A percentile compares a stretch with the other conserved stretches of the same genome.
phyloP scores from a whole-genome alignment of 75 land plant genomes.

The Pinus tabuliformis region DNA sequence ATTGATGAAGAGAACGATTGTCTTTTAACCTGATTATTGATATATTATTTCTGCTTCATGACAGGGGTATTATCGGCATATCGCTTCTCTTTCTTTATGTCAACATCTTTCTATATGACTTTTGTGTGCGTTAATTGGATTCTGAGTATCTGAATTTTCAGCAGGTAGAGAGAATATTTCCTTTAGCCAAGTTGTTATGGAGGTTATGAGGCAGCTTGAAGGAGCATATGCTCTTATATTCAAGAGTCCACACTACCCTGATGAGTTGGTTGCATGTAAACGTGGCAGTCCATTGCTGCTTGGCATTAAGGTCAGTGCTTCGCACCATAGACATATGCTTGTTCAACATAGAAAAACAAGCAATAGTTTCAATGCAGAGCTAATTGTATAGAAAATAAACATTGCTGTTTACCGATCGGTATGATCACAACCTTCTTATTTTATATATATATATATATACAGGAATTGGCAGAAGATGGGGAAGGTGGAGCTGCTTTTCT shows the following conservation, averaged over 20 bases:
- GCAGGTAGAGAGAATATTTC: conserved; percentile 57
- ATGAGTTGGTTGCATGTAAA: conserved; percentile 95
- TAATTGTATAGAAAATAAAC: background rate
- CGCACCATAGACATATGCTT: background rate
- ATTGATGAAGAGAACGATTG: no score
- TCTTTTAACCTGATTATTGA: no score
- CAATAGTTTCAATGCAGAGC: background rate
- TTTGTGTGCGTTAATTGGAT: background rate
- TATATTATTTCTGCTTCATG: no score
- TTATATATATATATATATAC: background rate
- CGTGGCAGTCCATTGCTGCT: conserved; percentile 95
- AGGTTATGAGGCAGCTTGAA: conserved; percentile 98
- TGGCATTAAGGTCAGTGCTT: conserved; percentile 80
- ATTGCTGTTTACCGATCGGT: background rate
- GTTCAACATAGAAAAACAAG: background rate
- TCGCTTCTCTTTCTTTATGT: background rate
- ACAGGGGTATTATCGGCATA: no score
- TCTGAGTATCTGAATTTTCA: background rate
- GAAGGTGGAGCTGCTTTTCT: conserved; percentile 28
- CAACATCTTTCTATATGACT: background rate
- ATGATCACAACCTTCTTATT: background rate
- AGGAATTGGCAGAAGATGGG: conserved; percentile 44
- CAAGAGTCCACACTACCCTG: conserved; percentile 92
- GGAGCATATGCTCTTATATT: conserved; percentile 98
- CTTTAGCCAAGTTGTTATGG: conserved; percentile 89